Conservation (phyloP, 306 rosid species). For the Castanospermum australe region DNA sequence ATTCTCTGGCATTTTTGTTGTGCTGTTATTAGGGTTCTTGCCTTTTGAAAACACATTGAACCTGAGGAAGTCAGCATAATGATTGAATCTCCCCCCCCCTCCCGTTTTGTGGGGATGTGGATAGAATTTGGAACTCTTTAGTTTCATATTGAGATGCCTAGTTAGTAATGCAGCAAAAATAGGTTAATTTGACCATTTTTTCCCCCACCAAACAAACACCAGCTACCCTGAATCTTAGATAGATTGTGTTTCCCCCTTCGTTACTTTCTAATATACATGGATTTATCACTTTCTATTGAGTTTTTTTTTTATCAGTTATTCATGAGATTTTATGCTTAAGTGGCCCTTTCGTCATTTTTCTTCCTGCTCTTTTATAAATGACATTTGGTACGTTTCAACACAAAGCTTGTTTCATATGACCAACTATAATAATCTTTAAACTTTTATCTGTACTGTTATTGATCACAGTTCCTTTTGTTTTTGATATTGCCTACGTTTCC, state of each 20-base stretch:
- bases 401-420: background rate
- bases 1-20: background rate
- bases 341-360: background rate
- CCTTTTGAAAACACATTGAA: background rate
- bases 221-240: background rate
- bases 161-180: background rate
- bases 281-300: background rate
- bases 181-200: background rate
- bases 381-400: background rate
- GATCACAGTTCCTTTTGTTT: background rate
- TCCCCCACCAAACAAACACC: background rate
- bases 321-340: background rate
- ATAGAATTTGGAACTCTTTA: background rate
- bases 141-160: constrained; percentile 5
- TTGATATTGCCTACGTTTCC: background rate
- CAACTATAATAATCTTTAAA: background rate
- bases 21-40: background rate
- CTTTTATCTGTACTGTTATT: background rate
- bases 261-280: background rate
- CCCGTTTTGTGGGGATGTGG: background rate
- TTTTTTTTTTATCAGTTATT: background rate
- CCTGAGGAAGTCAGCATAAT: background rate
- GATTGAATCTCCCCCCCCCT: constrained; percentile 1
- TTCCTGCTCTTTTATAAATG: background rate
- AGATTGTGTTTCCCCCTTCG: background rate